Conservation (phyloP, 805 yeast genomes). For the Tetrapisispora iriomotensis region DNA sequence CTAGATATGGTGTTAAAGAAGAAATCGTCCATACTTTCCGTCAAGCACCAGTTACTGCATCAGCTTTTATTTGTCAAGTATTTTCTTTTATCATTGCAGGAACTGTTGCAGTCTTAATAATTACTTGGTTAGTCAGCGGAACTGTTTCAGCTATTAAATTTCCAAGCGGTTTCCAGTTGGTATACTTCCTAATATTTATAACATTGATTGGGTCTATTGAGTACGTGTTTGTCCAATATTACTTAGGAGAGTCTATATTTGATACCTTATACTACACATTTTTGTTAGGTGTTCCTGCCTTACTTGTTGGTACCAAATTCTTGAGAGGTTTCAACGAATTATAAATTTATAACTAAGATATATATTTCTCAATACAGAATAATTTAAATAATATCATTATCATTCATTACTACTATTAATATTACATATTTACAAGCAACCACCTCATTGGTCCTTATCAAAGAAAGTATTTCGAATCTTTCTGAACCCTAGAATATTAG, state of each 20-base stretch:
- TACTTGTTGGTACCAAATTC: slow-evolving; percentile 58
- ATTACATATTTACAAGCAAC: slow-evolving; percentile 1
- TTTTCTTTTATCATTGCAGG: slow-evolving; percentile 39
- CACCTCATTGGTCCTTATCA: slow-evolving; percentile 22
- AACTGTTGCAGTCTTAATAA: slow-evolving; percentile 35
- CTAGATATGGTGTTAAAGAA: slow-evolving; percentile 37
- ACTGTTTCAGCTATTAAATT: slow-evolving; percentile 20
- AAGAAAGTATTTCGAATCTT: slow-evolving; percentile 43
- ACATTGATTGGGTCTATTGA: slow-evolving; percentile 25
- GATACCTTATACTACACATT: slow-evolving; percentile 20
- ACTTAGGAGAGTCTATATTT: slow-evolving; percentile 26
- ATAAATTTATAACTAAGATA: not conserved
- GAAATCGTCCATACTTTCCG: slow-evolving; percentile 60
- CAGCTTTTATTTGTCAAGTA: slow-evolving; percentile 40
- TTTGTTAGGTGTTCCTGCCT: slow-evolving; percentile 42
- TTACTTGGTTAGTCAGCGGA: slow-evolving; percentile 33
- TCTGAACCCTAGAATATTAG: slow-evolving; percentile 44
- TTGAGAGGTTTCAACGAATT: slow-evolving; percentile 35
- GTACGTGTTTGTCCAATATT: slow-evolving; percentile 22
- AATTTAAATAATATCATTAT: not conserved
- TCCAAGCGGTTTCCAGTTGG: slow-evolving; percentile 18
- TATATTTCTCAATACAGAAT: not conserved
- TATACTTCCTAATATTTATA: slow-evolving; percentile 18
- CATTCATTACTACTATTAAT: too few species aligned
- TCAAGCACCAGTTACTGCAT: slow-evolving; percentile 42